phyloP scores from a whole-genome alignment of 2,329 filamentous ascomycete species.

The Magnaporthiopsis rhizophila region DNA sequence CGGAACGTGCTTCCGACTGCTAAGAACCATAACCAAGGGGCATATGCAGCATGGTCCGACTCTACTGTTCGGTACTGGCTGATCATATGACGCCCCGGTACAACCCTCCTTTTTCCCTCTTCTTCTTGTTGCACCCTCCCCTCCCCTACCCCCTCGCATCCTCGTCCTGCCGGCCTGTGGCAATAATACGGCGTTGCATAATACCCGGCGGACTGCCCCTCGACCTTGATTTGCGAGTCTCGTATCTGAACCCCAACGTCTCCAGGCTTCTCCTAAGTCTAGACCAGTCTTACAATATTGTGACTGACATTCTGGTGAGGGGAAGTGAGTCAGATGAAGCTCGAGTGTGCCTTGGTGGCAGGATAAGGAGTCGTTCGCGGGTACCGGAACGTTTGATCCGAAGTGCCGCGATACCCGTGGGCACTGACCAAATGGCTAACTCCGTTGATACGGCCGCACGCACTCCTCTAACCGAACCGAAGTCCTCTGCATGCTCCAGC shows the following conservation, averaged over 20 bases:
- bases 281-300: background rate
- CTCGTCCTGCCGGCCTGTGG: background rate
- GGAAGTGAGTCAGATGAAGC: background rate
- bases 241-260: background rate
- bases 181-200: background rate
- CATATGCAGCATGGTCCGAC: no score
- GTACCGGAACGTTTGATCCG: background rate
- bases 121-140: background rate
- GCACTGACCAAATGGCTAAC: no score
- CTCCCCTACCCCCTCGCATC: background rate
- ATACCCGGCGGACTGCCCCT: background rate
- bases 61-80: background rate
- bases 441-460: no score
- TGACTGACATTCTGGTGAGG: background rate
- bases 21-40: background rate
- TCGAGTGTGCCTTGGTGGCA: background rate
- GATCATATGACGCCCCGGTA: background rate
- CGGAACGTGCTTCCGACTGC: no score
- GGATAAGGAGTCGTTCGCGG: background rate
- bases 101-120: no score
- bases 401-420: background rate
- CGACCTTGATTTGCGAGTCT: no score
- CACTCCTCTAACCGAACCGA: no score
- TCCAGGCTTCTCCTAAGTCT: background rate
- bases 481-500: no score